A percentile compares a stretch with the other conserved stretches of the same genome.
phyloP scores from a whole-genome alignment of 148 eudicot genomes.

The Chenopodium album region DNA sequence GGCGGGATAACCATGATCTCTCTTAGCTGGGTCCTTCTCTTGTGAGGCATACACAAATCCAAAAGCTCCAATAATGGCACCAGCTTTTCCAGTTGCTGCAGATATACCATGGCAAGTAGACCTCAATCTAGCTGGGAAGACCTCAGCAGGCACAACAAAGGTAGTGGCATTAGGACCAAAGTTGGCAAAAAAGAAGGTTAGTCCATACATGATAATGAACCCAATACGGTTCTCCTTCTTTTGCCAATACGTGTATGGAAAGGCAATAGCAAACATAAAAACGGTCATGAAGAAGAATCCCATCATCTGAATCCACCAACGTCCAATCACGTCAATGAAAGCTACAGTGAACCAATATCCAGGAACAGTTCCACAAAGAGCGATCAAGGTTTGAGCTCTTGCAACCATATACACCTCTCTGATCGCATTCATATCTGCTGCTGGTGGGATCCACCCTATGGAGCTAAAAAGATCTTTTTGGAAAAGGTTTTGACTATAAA shows the following conservation, averaged over 20 bases:
- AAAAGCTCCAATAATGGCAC: conserved; percentile 73
- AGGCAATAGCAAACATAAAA: conserved; percentile 72
- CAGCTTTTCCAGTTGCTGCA: conserved; percentile 71
- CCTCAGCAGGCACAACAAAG: conserved; percentile 74
- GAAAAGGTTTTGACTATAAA: conserved; percentile 67
- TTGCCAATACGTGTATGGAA: conserved; percentile 65
- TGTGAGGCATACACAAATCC: conserved; percentile 70
- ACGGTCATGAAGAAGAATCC: conserved; percentile 57
- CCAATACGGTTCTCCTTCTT: conserved; percentile 43
- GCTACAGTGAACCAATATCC: conserved; percentile 68
- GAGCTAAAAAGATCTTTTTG: conserved; percentile 56
- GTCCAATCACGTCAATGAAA: conserved; percentile 43
- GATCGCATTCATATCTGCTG: conserved; percentile 50
- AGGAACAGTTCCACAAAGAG: conserved; percentile 62
- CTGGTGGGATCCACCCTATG: conserved; percentile 54
- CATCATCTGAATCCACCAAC: conserved; percentile 24
- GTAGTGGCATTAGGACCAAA: conserved; percentile 87
- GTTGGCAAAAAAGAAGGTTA: conserved; percentile 79
- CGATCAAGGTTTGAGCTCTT: conserved; percentile 59
- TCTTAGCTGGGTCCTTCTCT: conserved; percentile 24
- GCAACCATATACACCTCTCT: conserved; percentile 50
- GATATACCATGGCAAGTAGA: conserved; percentile 92
- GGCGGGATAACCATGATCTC: conserved; percentile 54
- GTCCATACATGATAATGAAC: conserved; percentile 58
- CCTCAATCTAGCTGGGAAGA: conserved; percentile 77